Evolutionary conservation across 345 rosid species (phyloP).

Genomic region (Aethionema arabicum): DNA sequence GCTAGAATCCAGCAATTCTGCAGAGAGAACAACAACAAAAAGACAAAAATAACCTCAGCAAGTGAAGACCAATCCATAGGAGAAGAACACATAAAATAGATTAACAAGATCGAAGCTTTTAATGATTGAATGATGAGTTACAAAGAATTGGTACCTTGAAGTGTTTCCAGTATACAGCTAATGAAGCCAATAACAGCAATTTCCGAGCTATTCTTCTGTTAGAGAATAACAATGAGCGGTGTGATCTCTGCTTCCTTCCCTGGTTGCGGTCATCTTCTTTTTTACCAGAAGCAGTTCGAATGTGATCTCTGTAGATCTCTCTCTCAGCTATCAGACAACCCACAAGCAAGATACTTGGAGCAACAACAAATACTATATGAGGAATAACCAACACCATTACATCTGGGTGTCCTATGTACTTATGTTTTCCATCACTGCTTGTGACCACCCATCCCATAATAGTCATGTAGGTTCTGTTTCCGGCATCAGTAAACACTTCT

Average conservation of each 20-base stretch:
- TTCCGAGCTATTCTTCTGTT: conserved; percentile 52
- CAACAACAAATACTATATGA: conserved; percentile 63
- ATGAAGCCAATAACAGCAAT: conserved; percentile 52
- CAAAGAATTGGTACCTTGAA: conserved; percentile 49
- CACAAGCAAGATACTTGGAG: conserved; percentile 54
- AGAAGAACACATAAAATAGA: background rate
- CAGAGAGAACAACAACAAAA: background rate
- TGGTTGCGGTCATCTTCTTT: conserved; percentile 64
- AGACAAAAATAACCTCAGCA: conserved; percentile 8
- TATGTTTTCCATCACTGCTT: conserved; percentile 40
- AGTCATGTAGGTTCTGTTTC: conserved; percentile 69
- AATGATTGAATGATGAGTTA: background rate
- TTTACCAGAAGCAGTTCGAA: conserved; percentile 53
- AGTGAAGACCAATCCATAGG: background rate
- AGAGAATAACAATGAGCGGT: conserved; percentile 31
- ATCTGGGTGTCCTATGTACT: conserved; percentile 73
- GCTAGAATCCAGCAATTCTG: conserved; percentile 75
- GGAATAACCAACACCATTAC: conserved; percentile 83
- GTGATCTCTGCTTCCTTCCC: conserved; percentile 39
- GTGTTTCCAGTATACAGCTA: conserved; percentile 76
- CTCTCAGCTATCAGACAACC: conserved; percentile 75
- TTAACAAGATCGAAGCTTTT: conserved; percentile 1
- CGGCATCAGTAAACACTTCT: conserved; percentile 58
- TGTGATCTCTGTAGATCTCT: conserved; percentile 50
- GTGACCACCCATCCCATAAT: conserved; percentile 79